Evolutionary conservation across 2,329 filamentous ascomycete species (phyloP).

Genomic region (Samsoniella hepiali): DNA sequence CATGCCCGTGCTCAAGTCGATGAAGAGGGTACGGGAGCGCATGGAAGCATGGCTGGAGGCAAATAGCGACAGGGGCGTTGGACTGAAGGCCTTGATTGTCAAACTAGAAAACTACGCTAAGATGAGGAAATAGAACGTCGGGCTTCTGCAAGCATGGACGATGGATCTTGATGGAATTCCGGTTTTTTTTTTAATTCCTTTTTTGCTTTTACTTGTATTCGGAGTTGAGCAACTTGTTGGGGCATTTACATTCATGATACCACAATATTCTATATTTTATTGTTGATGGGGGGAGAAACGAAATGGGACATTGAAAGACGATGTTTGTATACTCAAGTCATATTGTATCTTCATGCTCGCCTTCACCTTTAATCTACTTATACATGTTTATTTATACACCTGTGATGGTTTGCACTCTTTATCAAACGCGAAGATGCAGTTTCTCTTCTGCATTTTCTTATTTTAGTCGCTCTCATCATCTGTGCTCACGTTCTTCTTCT

Average conservation of each 20-base stretch:
- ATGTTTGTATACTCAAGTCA: background rate
- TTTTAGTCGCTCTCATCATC: slow-evolving; percentile 35
- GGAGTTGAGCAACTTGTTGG: slow-evolving; percentile 3
- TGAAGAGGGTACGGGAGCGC: slow-evolving; percentile 65
- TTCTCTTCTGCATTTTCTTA: background rate
- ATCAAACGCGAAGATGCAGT: background rate
- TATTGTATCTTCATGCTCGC: background rate
- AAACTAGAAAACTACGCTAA: slow-evolving; percentile 55
- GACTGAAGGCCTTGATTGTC: slow-evolving; percentile 67
- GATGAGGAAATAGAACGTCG: slow-evolving; percentile 28
- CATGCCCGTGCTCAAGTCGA: slow-evolving; percentile 70
- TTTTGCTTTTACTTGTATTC: background rate
- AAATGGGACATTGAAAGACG: background rate
- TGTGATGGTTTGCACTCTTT: background rate
- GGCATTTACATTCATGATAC: slow-evolving; percentile 11
- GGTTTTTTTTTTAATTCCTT: background rate
- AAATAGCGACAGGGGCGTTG: slow-evolving; percentile 77
- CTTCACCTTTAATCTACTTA: background rate
- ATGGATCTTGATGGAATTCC: background rate
- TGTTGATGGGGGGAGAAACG: background rate
- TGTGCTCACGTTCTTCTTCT: slow-evolving; percentile 34
- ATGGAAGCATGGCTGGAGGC: slow-evolving; percentile 83
- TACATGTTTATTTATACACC: background rate
- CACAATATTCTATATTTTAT: background rate
- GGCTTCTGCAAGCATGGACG: background rate